A percentile compares a stretch with the other conserved stretches of the same genome.
phyloP scores from a whole-genome alignment of 2,329 filamentous ascomycete genomes.

The Ascochyta pisi region DNA sequence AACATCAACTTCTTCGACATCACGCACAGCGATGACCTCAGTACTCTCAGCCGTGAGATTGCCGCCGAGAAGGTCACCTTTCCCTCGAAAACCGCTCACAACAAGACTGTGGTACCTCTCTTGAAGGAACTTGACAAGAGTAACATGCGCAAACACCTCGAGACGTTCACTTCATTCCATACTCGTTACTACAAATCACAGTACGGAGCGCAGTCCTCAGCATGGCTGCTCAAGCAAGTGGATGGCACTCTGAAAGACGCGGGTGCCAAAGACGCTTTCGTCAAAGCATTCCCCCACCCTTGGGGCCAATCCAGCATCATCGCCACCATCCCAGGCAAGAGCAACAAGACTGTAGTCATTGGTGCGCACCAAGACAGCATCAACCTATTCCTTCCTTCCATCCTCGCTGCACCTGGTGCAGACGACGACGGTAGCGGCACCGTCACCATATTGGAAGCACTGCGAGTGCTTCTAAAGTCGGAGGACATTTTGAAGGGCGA shows the following conservation, averaged over 20 bases:
- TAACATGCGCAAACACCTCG: conserved; percentile 78
- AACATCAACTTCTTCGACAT: conserved; percentile 95
- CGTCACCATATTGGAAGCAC: conserved; percentile 91
- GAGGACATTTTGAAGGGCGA: conserved; percentile 73
- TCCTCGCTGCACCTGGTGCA: conserved; percentile 87
- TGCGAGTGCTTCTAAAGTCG: conserved; percentile 80
- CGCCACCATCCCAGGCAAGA: conserved; percentile 85
- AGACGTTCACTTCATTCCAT: conserved; percentile 79
- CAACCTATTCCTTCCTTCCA: conserved; percentile 85
- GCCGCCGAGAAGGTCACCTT: conserved; percentile 62
- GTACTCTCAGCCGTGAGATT: conserved; percentile 49
- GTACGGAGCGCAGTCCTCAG: conserved; percentile 81
- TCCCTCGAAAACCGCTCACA: conserved; percentile 70
- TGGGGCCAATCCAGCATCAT: conserved; percentile 95
- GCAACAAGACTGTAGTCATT: conserved; percentile 83
- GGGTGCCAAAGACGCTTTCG: conserved; percentile 73
- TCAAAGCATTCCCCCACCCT: conserved; percentile 76
- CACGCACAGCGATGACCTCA: conserved; percentile 74
- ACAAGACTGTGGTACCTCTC: conserved; percentile 71
- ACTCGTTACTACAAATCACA: conserved; percentile 83
- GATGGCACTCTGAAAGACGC: conserved; percentile 73
- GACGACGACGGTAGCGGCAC: conserved; percentile 94
- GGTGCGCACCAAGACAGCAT: conserved; percentile 85
- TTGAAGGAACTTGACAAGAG: conserved; percentile 73
- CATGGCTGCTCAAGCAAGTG: conserved; percentile 83